phyloP scores from a whole-genome alignment of 768 basidiomycete genomes.

The Suillus cothurnatus region DNA sequence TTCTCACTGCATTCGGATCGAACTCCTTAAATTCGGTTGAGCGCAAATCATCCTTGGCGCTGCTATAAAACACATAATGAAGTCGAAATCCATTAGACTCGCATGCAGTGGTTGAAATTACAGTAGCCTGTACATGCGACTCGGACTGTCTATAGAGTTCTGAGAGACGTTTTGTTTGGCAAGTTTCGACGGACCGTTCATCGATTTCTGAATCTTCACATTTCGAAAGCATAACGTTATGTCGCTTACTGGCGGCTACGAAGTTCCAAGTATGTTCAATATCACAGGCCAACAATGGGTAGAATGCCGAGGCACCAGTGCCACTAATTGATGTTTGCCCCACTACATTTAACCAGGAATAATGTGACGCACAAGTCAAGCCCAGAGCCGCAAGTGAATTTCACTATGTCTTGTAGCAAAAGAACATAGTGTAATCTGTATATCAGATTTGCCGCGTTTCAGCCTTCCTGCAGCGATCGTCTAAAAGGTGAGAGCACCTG shows the following conservation, averaged over 20 bases:
- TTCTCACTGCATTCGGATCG: constrained; percentile 69
- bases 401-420: constrained; percentile 76
- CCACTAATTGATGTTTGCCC: constrained; percentile 52
- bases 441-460: background rate
- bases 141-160: constrained; percentile 59
- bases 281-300: constrained; percentile 73
- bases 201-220: constrained; percentile 63
- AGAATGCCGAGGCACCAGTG: constrained; percentile 90
- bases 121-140: constrained; percentile 39
- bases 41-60: constrained; percentile 60
- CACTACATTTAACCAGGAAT: background rate
- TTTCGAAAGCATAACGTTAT: background rate
- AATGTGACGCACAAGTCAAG: constrained; percentile 67
- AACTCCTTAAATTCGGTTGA: constrained; percentile 66
- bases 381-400: constrained; percentile 37
- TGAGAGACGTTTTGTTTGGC: constrained; percentile 58
- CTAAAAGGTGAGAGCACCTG: constrained; percentile 42
- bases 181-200: constrained; percentile 48
- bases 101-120: constrained; percentile 42
- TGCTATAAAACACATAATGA: constrained; percentile 96
- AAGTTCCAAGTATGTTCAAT: constrained; percentile 58
- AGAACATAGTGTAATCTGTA: constrained; percentile 83
- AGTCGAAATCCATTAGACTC: constrained; percentile 49
- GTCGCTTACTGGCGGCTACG: constrained; percentile 62
- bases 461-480: background rate